phyloP scores from a whole-genome alignment of 345 rosid genomes.

The Rhodamnia argentea region DNA sequence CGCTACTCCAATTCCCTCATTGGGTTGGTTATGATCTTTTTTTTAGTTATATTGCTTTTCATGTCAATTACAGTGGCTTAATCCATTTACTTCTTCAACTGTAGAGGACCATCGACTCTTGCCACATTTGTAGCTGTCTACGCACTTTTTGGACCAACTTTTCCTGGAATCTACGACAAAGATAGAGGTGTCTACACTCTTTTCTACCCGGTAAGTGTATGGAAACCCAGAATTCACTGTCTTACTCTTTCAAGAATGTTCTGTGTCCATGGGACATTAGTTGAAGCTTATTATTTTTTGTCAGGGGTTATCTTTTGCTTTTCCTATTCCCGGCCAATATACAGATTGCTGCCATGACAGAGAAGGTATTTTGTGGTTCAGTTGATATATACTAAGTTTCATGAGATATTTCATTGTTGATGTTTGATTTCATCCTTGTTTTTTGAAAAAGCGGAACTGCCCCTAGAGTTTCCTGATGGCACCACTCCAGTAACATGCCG shows the following conservation, averaged over 20 bases:
- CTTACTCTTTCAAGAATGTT: background rate
- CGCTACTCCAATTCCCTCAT: conserved; percentile 72
- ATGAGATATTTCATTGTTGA: background rate
- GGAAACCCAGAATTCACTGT: background rate
- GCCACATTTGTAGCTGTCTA: conserved; percentile 96
- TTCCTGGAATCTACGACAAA: conserved; percentile 87
- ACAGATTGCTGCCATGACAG: conserved; percentile 73
- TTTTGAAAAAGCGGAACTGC: conserved; percentile 60
- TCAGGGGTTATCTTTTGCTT: conserved; percentile 94
- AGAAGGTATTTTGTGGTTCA: conserved; percentile 44
- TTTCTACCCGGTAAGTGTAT: conserved; percentile 71
- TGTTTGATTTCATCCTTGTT: background rate
- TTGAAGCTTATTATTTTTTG: background rate
- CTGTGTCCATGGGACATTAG: background rate
- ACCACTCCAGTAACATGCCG: conserved; percentile 98
- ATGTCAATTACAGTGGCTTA: background rate
- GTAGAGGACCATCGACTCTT: conserved; percentile 72
- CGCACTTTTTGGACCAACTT: conserved; percentile 91
- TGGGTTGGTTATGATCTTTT: conserved; percentile 46
- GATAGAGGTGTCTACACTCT: conserved; percentile 79
- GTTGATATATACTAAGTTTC: background rate
- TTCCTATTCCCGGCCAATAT: conserved; percentile 90
- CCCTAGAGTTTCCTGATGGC: conserved; percentile 97
- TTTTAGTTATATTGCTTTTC: background rate
- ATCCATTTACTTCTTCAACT: background rate